phyloP scores from a whole-genome alignment of 495 filamentous ascomycete species.

The Hamigera avellanea region DNA sequence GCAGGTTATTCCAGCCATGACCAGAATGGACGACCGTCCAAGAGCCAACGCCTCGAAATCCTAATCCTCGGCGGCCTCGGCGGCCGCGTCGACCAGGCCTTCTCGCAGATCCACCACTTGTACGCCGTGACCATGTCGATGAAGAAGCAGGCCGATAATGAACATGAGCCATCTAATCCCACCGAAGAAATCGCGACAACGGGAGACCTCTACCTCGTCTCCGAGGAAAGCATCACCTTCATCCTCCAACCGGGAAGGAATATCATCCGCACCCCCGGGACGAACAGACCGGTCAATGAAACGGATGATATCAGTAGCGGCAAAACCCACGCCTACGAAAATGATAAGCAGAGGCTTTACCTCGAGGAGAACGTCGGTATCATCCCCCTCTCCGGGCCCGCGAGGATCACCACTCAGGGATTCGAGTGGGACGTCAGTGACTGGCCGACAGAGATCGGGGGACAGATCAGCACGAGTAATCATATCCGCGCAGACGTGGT shows the following conservation, averaged over 20 bases:
- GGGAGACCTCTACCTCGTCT: constrained; percentile 56
- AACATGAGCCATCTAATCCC: not conserved
- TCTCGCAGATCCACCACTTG: constrained; percentile 76
- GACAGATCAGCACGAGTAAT: constrained; percentile 87
- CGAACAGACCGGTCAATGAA: constrained; percentile 12
- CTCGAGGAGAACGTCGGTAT: constrained; percentile 69
- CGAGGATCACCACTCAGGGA: constrained; percentile 62
- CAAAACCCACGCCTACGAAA: too few species aligned
- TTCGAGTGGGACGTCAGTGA: constrained; percentile 81
- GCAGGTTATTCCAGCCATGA: not conserved
- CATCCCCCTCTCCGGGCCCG: constrained; percentile 64
- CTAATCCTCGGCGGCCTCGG: constrained; percentile 74
- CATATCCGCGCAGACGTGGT: constrained; percentile 51
- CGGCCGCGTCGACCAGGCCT: constrained; percentile 82
- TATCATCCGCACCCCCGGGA: constrained; percentile 48
- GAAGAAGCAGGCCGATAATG: constrained; percentile 10
- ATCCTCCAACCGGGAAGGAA: constrained; percentile 60
- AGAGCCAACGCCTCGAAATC: constrained; percentile 33
- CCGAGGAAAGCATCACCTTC: constrained; percentile 68
- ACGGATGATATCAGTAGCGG: too few species aligned
- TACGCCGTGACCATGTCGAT: constrained; percentile 31
- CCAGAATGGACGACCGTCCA: not conserved
- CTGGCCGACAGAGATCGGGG: constrained; percentile 75
- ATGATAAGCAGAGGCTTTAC: constrained; percentile 7
- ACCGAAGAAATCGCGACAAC: not conserved